Percentiles rank a stretch among this genome's conserved stretches.
These are phyloP conservation scores for Puccinia hordei DNA, from an alignment of 1,284 basidiomycete genomes.

Conservation along the genomic window DNA sequence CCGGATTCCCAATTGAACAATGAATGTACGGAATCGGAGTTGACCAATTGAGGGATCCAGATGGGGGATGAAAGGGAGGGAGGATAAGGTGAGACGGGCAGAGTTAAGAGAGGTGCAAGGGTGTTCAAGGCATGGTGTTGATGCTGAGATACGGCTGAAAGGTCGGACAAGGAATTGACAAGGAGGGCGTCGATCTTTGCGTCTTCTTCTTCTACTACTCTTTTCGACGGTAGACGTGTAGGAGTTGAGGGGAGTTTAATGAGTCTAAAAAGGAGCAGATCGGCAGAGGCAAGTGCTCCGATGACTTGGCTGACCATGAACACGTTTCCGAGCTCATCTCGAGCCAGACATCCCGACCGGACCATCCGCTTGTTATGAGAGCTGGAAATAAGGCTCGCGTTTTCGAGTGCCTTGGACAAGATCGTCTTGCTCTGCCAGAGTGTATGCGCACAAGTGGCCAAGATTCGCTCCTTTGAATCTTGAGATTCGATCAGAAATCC, in stretches of 20 bases:
- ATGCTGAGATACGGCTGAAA: background rate
- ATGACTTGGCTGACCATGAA: conserved; percentile 9
- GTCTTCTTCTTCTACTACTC: too few species aligned
- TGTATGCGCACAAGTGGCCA: conserved; percentile 25
- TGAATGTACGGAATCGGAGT: background rate
- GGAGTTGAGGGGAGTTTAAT: too few species aligned
- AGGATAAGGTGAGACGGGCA: conserved; percentile 20
- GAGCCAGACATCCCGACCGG: background rate
- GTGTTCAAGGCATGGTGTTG: background rate
- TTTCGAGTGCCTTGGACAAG: too few species aligned
- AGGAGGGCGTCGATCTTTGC: too few species aligned
- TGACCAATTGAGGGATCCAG: background rate
- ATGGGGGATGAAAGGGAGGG: too few species aligned
- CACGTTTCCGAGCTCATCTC: background rate
- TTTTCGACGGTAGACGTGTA: background rate
- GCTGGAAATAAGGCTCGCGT: too few species aligned
- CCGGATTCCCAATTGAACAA: conserved; percentile 1
- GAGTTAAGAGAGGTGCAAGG: background rate
- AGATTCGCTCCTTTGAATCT: background rate
- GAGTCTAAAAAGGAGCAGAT: conserved; percentile 14
- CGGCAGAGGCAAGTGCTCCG: background rate
- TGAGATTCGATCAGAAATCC: conserved; percentile 4
- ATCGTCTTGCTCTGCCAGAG: conserved; percentile 8
- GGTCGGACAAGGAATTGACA: too few species aligned
- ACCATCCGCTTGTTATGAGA: too few species aligned